Percentiles rank a stretch among this genome's conserved stretches.
phyloP scores from a whole-genome alignment of 1,284 basidiomycete species.

The Porphyrellus sp. region DNA sequence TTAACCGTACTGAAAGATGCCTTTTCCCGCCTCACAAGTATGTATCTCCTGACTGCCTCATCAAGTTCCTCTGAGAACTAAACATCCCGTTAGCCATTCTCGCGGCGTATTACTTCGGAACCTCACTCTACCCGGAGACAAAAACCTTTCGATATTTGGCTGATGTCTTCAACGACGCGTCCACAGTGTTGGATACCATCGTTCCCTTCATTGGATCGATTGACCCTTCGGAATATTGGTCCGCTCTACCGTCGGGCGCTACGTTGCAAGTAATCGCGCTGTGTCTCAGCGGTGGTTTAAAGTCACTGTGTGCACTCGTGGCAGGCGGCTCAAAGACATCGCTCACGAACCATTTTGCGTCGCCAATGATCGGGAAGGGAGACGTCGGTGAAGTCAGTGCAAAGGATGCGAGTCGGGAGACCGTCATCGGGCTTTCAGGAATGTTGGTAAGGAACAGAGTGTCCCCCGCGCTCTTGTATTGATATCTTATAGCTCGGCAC shows the following conservation, averaged over 20 bases:
- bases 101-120: constrained; percentile 58
- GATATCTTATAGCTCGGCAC: constrained; percentile 51
- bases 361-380: constrained; percentile 44
- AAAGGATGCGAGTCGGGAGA: constrained; percentile 70
- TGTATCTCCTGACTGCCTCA: constrained; percentile 18
- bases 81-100: constrained; percentile 48
- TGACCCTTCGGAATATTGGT: constrained; percentile 20
- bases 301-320: constrained; percentile 56
- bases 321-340: constrained; percentile 68
- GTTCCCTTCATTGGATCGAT: constrained; percentile 51
- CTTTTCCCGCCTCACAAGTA: constrained; percentile 61
- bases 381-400: constrained; percentile 69
- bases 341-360: constrained; percentile 64
- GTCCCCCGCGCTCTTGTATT: background rate
- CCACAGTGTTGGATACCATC: constrained; percentile 56
- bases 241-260: constrained; percentile 29
- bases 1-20: constrained; percentile 62
- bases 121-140: constrained; percentile 63
- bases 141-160: constrained; percentile 71
- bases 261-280: constrained; percentile 46
- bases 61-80: background rate
- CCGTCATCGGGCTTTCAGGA: constrained; percentile 60
- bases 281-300: constrained; percentile 55
- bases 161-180: constrained; percentile 60
- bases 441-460: constrained; percentile 52